These are phyloP conservation scores for Lyophyllum decastes DNA, from an alignment of 768 basidiomycete species.

Conservation along the genomic window DNA sequence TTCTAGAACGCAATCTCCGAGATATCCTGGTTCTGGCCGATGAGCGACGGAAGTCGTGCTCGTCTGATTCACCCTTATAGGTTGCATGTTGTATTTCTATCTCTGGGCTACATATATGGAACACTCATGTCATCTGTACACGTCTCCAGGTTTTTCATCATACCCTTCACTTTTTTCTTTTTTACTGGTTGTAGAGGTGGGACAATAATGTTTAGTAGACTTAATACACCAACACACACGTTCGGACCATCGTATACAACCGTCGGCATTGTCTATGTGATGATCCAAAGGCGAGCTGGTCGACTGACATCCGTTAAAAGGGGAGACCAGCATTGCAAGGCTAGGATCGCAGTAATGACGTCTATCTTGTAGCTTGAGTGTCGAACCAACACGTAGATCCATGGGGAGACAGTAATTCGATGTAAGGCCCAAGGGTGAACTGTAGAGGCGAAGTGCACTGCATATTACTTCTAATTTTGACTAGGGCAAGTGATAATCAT, in stretches of 20 bases:
- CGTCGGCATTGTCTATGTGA: slow-evolving; percentile 7
- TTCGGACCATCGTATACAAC: background rate
- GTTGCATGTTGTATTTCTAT: slow-evolving; percentile 3
- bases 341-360: too few relatives aligned
- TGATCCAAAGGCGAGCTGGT: too few relatives aligned
- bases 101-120: background rate
- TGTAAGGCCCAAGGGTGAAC: too few relatives aligned
- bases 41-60: slow-evolving; percentile 40
- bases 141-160: background rate
- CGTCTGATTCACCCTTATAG: slow-evolving; percentile 10
- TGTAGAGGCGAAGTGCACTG: too few relatives aligned
- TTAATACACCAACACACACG: background rate
- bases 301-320: too few relatives aligned
- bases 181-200: background rate
- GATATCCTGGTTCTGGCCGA: slow-evolving; percentile 48
- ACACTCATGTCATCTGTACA: background rate
- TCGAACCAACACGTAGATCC: too few relatives aligned
- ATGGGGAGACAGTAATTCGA: too few relatives aligned
- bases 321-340: too few relatives aligned
- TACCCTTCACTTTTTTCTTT: background rate
- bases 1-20: slow-evolving; percentile 57
- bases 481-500: too few relatives aligned
- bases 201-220: background rate
- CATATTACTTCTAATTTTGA: too few relatives aligned
- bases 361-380: too few relatives aligned